Conservation (phyloP, 257 asterid species). For the Echites panduratus region DNA sequence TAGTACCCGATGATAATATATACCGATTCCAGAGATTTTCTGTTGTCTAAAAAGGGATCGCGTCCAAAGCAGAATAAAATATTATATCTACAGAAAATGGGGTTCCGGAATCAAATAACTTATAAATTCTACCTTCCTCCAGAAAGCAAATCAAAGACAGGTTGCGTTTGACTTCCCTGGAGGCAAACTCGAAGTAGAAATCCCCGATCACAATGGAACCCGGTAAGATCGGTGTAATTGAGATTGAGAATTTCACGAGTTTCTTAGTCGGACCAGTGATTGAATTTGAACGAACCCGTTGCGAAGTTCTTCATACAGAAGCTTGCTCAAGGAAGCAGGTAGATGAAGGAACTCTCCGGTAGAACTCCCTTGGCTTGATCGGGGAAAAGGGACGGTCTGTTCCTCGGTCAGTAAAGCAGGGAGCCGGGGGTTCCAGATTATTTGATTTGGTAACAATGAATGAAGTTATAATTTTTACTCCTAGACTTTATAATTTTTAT, state of each 20-base stretch:
- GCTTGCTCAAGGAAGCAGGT: neutral
- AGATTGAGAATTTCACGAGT: too few species aligned
- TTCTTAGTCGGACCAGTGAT: neutral
- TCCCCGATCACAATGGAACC: neutral
- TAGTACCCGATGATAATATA: neutral
- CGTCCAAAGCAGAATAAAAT: neutral
- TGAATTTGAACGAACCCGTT: neutral
- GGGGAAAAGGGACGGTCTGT: too few species aligned
- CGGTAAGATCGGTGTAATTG: neutral
- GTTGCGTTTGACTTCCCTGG: neutral
- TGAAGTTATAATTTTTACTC: too few species aligned
- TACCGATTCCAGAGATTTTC: neutral
- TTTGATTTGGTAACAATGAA: too few species aligned
- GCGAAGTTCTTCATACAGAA: neutral
- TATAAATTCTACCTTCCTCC: neutral
- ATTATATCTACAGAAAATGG: neutral
- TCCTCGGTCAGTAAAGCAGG: too few species aligned
- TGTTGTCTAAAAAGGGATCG: neutral
- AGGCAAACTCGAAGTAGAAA: neutral
- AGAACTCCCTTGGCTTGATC: too few species aligned
- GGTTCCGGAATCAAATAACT: neutral
- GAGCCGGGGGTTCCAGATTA: too few species aligned
- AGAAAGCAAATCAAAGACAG: neutral
- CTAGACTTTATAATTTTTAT: too few species aligned
- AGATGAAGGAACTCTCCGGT: neutral